Evolutionary conservation across 805 yeast species (phyloP), one percentile per base, ranked within the genome.

Genomic region (Ogataea naganishii): DNA sequence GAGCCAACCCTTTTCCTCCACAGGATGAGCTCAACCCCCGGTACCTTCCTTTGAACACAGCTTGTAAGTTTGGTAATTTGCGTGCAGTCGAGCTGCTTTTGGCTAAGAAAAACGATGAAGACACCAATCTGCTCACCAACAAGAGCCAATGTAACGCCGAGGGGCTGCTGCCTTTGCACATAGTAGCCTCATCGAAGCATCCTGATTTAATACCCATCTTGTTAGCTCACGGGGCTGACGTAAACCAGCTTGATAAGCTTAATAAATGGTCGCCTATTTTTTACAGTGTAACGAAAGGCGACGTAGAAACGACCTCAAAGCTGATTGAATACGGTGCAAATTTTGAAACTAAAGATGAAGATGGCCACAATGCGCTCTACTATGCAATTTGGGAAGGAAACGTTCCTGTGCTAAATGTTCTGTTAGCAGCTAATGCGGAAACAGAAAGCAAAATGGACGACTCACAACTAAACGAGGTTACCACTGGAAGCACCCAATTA

Each of bases 331-430:
- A 65, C 36, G 88, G 89, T 5, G 96, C 96, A 1, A 68, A 74
- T 33, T 63, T 79, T 34, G 60, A 62, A 24, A 49, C 81, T 14
- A 63, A 72, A 11, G 97, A 92, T 55, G 92, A 80, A 36, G 82
- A 83, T 36, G 81, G 85, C 4, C 69, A 71, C 42, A 72, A 79
- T 30, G 95, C 95, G 1, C 47, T 88, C 26, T 89, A 81, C 51
- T 83, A 89, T 51, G 89, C 96, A 16, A 81, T 88, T 14, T 83
- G 94, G 74, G 96, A 88, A 52, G 97, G 98, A 15, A 89, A 86
- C 47, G 75, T 85, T 18, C 69, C 64, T n/a, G 89, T 85, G 3
- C 58, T 88, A 41, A 79, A 82, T 50, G 76, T 77, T 14, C 60
- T 89, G 26, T 62, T 77, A 13, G 64, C 63, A 18, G 60, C 59